Conservation (phyloP, 1,284 basidiomycete species). For the Clitocybe nebularis region DNA sequence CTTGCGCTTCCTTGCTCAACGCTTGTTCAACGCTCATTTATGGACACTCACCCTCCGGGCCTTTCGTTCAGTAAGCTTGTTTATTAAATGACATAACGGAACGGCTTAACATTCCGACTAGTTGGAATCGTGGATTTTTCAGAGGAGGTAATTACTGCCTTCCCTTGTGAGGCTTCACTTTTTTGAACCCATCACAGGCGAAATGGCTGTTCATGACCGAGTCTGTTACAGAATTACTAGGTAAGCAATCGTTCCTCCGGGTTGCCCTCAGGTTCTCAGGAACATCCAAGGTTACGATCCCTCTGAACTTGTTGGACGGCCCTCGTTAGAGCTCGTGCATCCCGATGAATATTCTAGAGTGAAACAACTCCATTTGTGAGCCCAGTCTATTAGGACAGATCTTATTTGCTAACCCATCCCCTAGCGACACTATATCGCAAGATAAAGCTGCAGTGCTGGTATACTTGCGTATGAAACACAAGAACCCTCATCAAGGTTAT, state of each 20-base stretch:
- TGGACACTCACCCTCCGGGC: conserved; percentile 42
- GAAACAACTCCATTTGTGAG: conserved; percentile 63
- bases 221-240: conserved; percentile 68
- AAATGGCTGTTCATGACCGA: conserved; percentile 68
- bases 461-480: conserved; percentile 72
- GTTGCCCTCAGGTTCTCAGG: neutral
- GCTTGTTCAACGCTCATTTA: conserved; percentile 15
- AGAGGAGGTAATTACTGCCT: conserved; percentile 43
- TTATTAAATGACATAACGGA: conserved; percentile 5
- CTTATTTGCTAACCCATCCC: conserved; percentile 10
- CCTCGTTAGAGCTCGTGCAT: conserved; percentile 69
- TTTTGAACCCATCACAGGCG: conserved; percentile 37
- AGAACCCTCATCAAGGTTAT: conserved; percentile 68
- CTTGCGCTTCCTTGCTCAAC: neutral
- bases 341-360: conserved; percentile 67
- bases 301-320: conserved; percentile 58
- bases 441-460: conserved; percentile 74
- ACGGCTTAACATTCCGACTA: conserved; percentile 24
- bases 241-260: conserved; percentile 30
- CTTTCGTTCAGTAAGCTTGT: conserved; percentile 65
- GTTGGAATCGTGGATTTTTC: conserved; percentile 75
- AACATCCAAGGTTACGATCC: conserved; percentile 58
- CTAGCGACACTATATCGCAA: conserved; percentile 64
- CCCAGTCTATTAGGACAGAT: conserved; percentile 8
- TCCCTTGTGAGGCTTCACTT: conserved; percentile 8